These are phyloP conservation scores for Themeda triandra DNA, from an alignment of 176 grass and related monocot species.

Conservation along the genomic window DNA sequence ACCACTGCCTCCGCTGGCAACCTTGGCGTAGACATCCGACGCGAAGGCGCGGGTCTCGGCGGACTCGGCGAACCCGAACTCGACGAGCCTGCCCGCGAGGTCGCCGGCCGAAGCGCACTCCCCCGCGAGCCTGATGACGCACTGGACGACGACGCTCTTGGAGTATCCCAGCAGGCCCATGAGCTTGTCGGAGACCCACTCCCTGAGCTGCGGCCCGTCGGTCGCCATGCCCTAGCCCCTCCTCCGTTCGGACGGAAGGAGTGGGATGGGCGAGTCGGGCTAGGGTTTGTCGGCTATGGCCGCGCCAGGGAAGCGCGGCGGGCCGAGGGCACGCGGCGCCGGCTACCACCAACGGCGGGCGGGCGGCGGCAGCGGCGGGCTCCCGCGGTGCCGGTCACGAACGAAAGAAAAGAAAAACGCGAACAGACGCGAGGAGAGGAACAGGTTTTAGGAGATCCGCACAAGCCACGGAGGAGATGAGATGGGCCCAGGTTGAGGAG, in stretches of 20 bases:
- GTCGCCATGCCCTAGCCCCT: constrained; percentile 38
- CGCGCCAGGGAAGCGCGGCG: background rate
- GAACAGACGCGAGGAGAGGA: too few relatives aligned
- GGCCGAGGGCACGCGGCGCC: too few relatives aligned
- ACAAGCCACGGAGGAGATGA: too few relatives aligned
- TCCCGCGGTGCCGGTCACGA: too few relatives aligned
- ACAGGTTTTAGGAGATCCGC: too few relatives aligned
- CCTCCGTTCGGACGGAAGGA: background rate
- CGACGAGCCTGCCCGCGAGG: constrained; percentile 57
- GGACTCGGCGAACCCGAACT: constrained; percentile 54
- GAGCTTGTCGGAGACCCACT: constrained; percentile 83
- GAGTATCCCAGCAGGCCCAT: constrained; percentile 73
- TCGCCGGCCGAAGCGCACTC: constrained; percentile 62
- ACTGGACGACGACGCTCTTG: constrained; percentile 58
- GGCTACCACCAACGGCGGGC: too few relatives aligned
- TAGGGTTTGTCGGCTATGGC: constrained; percentile 3
- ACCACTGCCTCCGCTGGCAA: background rate
- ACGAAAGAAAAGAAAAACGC: too few relatives aligned
- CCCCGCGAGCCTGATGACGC: constrained; percentile 58
- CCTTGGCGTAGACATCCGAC: too few relatives aligned
- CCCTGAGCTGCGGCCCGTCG: constrained; percentile 57
- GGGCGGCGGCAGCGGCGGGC: too few relatives aligned
- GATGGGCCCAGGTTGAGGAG: too few relatives aligned
- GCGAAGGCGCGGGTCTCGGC: too few relatives aligned
- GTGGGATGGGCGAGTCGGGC: background rate